These are phyloP conservation scores for Marasmius sp. DNA, from an alignment of 1,284 basidiomycete genomes.

Conservation along the genomic window DNA sequence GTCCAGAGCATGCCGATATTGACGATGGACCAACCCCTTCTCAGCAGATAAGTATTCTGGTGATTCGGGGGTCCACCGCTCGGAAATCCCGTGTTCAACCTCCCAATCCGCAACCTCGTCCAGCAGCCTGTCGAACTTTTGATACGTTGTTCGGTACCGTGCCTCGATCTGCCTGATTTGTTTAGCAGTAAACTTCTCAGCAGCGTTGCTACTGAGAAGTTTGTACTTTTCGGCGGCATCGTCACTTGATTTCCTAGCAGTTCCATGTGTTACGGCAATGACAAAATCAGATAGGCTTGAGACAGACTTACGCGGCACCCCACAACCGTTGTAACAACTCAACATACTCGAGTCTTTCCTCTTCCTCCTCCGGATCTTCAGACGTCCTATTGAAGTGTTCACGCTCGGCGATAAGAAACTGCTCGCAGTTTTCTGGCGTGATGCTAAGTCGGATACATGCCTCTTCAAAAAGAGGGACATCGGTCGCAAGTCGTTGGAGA, in stretches of 20 bases:
- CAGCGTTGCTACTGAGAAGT: no score
- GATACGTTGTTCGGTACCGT: background rate
- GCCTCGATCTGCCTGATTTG: conserved; percentile 6
- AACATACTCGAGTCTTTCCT: no score
- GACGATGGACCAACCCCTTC: conserved; percentile 6
- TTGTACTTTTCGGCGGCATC: no score
- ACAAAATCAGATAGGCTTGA: no score
- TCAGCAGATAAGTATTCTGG: conserved; percentile 10
- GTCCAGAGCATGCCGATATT: conserved; percentile 19
- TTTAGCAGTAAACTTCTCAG: no score
- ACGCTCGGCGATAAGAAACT: no score
- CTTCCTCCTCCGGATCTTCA: no score
- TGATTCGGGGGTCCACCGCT: conserved; percentile 10
- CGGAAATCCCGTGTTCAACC: conserved; percentile 7
- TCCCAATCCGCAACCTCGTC: conserved; percentile 8
- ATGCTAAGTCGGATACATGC: conserved; percentile 11
- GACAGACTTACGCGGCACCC: no score
- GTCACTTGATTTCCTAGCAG: no score
- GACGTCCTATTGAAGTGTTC: no score
- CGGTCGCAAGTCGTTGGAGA: conserved; percentile 14
- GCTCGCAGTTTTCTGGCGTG: background rate
- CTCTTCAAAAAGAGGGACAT: conserved; percentile 5
- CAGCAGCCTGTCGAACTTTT: background rate
- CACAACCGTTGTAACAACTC: no score
- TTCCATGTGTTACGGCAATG: no score